phyloP scores from a whole-genome alignment of 805 yeast genomes.

The Lachancea waltii region DNA sequence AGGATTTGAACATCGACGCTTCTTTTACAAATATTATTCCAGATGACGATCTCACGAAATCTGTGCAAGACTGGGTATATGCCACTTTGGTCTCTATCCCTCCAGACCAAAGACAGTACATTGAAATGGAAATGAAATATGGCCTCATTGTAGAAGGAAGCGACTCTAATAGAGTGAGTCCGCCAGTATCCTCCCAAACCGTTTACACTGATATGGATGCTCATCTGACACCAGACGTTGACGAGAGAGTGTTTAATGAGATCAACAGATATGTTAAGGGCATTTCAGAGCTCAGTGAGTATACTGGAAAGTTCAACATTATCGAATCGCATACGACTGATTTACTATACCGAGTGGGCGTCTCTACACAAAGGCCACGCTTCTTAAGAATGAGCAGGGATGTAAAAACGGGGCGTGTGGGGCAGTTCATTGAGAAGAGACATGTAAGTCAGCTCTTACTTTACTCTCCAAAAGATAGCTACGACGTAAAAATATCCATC shows the following conservation, averaged over 20 bases:
- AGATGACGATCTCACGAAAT: constrained; percentile 72
- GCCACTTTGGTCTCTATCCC: constrained; percentile 67
- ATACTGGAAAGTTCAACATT: constrained; percentile 47
- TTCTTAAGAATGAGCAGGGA: constrained; percentile 63
- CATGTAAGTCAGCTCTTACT: constrained; percentile 67
- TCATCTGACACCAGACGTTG: constrained; percentile 59
- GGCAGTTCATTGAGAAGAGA: constrained; percentile 65
- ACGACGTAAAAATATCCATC: constrained; percentile 70
- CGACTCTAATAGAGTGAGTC: constrained; percentile 52
- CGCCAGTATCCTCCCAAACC: constrained; percentile 66
- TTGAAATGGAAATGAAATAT: constrained; percentile 70
- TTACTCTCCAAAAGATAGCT: constrained; percentile 67
- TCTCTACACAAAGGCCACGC: constrained; percentile 58
- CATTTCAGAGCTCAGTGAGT: constrained; percentile 45
- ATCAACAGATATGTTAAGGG: constrained; percentile 49
- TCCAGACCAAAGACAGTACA: constrained; percentile 43
- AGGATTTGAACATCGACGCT: constrained; percentile 33
- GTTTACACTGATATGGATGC: constrained; percentile 52
- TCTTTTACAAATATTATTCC: constrained; percentile 61
- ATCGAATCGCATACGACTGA: constrained; percentile 61
- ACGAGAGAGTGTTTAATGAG: constrained; percentile 54
- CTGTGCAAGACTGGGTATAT: constrained; percentile 84
- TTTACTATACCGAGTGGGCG: constrained; percentile 53
- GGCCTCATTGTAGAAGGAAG: constrained; percentile 64
- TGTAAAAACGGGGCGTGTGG: constrained; percentile 56